phyloP scores from a whole-genome alignment of 1,284 basidiomycete genomes.

The Cystobasidium pallidum region DNA sequence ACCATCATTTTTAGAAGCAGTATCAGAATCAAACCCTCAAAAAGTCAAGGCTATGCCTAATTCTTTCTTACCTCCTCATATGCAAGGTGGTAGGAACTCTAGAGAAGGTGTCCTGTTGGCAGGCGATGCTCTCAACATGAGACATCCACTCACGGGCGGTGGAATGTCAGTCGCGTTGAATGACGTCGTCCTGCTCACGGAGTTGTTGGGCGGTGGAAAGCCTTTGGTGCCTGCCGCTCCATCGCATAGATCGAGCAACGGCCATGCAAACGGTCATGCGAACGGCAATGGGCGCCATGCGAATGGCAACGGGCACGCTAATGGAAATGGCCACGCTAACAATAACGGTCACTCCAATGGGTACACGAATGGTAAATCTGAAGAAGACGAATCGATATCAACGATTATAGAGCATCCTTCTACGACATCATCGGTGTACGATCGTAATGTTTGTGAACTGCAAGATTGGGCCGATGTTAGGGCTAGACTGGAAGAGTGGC shows the following conservation, averaged over 20 bases:
- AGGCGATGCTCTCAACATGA: slow-evolving; percentile 99
- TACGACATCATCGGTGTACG: neutral
- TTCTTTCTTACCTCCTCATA: slow-evolving; percentile 82
- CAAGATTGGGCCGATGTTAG: slow-evolving; percentile 69
- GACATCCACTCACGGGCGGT: slow-evolving; percentile 94
- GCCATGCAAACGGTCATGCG: slow-evolving; percentile 1
- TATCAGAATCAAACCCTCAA: slow-evolving; percentile 60
- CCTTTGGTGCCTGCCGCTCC: neutral
- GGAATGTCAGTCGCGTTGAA: slow-evolving; percentile 93
- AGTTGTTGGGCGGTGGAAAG: slow-evolving; percentile 61
- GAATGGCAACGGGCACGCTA: neutral
- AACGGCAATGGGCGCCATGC: slow-evolving; percentile 9
- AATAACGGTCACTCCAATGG: slow-evolving; percentile 9
- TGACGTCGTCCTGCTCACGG: slow-evolving; percentile 75
- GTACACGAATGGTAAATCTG: neutral
- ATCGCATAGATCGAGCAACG: neutral
- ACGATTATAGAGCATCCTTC: neutral
- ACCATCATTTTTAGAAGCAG: slow-evolving; percentile 65
- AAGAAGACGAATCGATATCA: neutral
- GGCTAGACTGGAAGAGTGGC: slow-evolving; percentile 70
- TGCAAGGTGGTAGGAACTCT: slow-evolving; percentile 66
- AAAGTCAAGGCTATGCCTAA: slow-evolving; percentile 82
- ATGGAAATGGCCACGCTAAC: slow-evolving; percentile 8
- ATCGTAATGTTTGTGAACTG: slow-evolving; percentile 54
- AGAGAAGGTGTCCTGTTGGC: slow-evolving; percentile 79